A percentile compares a stretch with the other conserved stretches of the same genome.
These are phyloP conservation scores for Quercus parvula DNA, from an alignment of 306 rosid genomes.

Conservation along the genomic window DNA sequence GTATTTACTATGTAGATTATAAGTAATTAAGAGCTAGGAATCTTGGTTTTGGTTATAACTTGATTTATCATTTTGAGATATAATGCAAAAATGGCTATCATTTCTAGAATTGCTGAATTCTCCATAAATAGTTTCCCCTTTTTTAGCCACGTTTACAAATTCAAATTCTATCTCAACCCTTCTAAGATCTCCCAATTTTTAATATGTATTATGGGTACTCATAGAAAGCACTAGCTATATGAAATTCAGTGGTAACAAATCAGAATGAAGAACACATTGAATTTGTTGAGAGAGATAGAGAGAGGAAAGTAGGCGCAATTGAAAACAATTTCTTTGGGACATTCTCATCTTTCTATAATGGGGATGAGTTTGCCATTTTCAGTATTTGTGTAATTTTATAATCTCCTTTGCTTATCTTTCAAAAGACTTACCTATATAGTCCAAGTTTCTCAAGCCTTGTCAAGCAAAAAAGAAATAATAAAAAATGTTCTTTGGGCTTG, in stretches of 20 bases:
- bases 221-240: neutral
- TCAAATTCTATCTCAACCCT: slow-evolving; percentile 21
- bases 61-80: too few species aligned
- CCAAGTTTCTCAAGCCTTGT: neutral
- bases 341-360: slow-evolving; percentile 13
- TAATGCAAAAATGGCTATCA: too few species aligned
- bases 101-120: too few species aligned
- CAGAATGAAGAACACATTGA: neutral
- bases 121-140: too few species aligned
- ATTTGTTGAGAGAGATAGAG: neutral
- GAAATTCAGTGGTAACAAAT: neutral
- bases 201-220: neutral
- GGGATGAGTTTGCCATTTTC: slow-evolving; percentile 2
- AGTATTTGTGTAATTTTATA: neutral
- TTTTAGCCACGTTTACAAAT: neutral
- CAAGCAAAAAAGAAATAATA: neutral
- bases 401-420: neutral
- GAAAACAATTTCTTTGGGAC: neutral
- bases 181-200: slow-evolving; percentile 11
- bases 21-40: too few species aligned
- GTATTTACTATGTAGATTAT: too few species aligned
- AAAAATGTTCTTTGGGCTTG: neutral
- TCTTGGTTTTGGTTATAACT: too few species aligned
- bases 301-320: neutral
- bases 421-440: neutral